Base-by-base conservation (phyloP, 306 rosid species). In the Rosa persica region DNA sequence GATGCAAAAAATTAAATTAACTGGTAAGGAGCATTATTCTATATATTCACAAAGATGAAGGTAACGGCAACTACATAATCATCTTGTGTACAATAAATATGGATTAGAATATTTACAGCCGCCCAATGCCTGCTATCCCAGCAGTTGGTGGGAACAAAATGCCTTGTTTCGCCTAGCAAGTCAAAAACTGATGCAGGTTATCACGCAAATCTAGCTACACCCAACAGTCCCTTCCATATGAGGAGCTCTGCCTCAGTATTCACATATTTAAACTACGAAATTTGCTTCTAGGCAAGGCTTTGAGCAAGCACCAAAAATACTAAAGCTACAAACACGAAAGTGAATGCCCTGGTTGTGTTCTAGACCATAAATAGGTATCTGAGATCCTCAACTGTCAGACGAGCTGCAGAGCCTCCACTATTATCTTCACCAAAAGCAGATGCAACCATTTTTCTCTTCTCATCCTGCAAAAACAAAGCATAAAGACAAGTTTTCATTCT, bases 371-470 rank as follows among this genome's bases (percentile, higher is more conserved):
- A 95, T 52, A 95, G 96, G 88, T 95, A 95, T 81, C 82, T 95
- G 67, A 95, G 96, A 86, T 95, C 99, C 69, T 95, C 98, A 58
- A 95, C 93, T 1, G 99, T 93, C 73, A 95, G 88, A 77, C 99
- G 96, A 79, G 93, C 30, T 22, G 80, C 91, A 22, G 97, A 64
- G 23, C 87, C 86, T 5, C 98, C 98, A 25, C 88, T 79, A 43
- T 89, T 92, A 62, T 95, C 99, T 91, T 93, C 99, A 65, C 97
- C 98, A 83, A 95, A 95, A 73, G 99, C 98, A 65, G 98, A 93
- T 65, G 98, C 99, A 67, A 93, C 99, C 98, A 95, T 93, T 84
- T 93, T 93, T 81, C 91, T 86, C 90, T 93, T 95, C 74, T 95
- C 97, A 51, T 93, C 99, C 99, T 95, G 90, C 79, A 82, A 70